Conservation (phyloP, 495 filamentous ascomycete species). For the Pseudevernia furfuracea region DNA sequence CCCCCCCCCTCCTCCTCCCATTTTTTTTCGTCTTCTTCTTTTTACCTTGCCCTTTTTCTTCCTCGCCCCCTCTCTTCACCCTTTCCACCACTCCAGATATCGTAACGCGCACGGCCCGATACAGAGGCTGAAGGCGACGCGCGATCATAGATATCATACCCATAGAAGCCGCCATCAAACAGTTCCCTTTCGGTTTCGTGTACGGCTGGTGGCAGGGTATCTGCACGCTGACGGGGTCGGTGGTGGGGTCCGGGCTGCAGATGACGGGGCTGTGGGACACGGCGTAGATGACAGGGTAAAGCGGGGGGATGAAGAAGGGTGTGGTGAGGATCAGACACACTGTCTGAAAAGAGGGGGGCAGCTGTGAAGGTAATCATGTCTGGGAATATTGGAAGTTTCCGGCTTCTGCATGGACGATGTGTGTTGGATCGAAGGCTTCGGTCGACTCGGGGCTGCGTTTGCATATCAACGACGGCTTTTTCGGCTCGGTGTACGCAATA, state of each 20-base stretch:
- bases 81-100: neutral
- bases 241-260: slow-evolving; percentile 9
- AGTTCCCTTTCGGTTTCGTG: slow-evolving; percentile 7
- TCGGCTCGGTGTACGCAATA: neutral
- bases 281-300: too few species aligned
- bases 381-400: too few species aligned
- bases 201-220: slow-evolving; percentile 8
- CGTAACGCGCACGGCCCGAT: neutral
- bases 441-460: neutral
- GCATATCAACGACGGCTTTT: neutral
- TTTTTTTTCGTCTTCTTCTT: neutral
- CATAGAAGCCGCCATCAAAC: neutral
- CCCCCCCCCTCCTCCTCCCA: neutral
- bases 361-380: neutral
- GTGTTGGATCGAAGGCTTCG: too few species aligned
- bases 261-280: neutral
- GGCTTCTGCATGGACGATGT: too few species aligned
- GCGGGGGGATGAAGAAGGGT: too few species aligned
- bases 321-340: neutral
- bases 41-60: neutral
- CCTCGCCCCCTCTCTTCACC: neutral
- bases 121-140: neutral
- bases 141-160: slow-evolving; percentile 6
- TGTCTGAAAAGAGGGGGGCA: neutral
- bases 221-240: neutral